Base-by-base conservation (phyloP, 805 yeast species). In the Maudiozyma saulgeensis region DNA sequence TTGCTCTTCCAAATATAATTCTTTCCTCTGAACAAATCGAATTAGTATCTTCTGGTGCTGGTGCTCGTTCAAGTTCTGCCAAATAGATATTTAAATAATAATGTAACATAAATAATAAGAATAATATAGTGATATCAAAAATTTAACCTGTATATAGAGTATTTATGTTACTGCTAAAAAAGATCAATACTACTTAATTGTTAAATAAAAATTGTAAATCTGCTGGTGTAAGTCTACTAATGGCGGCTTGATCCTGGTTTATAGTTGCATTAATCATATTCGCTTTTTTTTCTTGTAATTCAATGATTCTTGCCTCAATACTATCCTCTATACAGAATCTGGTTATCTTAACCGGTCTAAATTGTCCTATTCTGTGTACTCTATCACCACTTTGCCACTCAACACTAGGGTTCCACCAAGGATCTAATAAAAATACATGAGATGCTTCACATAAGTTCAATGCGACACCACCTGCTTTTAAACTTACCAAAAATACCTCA, bases 401-500 rank as follows among this genome's bases (percentile, higher is more conserved):
- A 7, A 91, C 93, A 56, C 95, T 85, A 1, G 98, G 98, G 64
- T 93, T 95, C 98, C 99, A 93, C 99, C 99, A 93, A 35, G 98
- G 98, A 60, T 93, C 99, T 73, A 93, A 74, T 43, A 93, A 75
- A 57, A 93, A 93, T 44, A 93, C 98, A 61, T 91, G 98, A 2
- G 95, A 89, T 0, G 99, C 98, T 61, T 95, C 99, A 61, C 96
- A 91, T 55, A 93, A 73, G 64, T 93, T 93, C 56, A 93, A 74
- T 0, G 99, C 99, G 41, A 93, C 99, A 69, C 99, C 99, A 56
- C 99, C 99, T 0, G 99, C 99, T 63, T 93, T 93, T 59, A 93
- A 75, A 35, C 96, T 88, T 8, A 93, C 99, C 54, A 93, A 68
- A 62, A 93, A 93, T 8, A 93, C 95, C 66, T 93, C 99, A 39